A percentile compares a stretch with the other conserved stretches of the same genome.
Conservation (phyloP, 179 eudicot genomes). For the Spinacia oleracea region DNA sequence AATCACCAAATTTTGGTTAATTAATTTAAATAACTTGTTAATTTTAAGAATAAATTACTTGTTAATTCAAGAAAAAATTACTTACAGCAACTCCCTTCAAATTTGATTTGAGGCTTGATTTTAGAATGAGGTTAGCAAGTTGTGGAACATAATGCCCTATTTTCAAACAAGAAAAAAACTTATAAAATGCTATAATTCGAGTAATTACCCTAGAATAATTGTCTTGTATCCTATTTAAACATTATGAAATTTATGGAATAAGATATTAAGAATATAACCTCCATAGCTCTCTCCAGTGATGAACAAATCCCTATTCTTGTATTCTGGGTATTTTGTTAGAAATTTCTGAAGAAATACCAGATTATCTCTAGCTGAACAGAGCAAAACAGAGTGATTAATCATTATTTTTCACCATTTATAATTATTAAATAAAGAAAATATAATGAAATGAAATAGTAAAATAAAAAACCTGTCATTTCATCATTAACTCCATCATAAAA, state of each 20-base stretch:
- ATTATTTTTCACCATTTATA: not conserved
- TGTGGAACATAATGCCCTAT: slow-evolving; percentile 55
- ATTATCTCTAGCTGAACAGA: slow-evolving; percentile 38
- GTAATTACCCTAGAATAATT: too few species aligned
- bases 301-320: slow-evolving; percentile 37
- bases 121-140: slow-evolving; percentile 37
- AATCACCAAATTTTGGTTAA: not conserved
- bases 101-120: slow-evolving; percentile 34
- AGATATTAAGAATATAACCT: slow-evolving; percentile 31
- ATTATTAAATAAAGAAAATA: not conserved
- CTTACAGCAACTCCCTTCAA: slow-evolving; percentile 51
- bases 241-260: not conserved
- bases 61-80: not conserved
- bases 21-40: not conserved
- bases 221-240: not conserved
- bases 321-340: slow-evolving; percentile 40
- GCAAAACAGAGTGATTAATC: not conserved
- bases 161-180: not conserved
- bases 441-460: not conserved
- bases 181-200: not conserved
- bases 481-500: slow-evolving; percentile 48
- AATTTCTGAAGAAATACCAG: slow-evolving; percentile 40
- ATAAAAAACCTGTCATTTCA: slow-evolving; percentile 50
- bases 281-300: slow-evolving; percentile 51
- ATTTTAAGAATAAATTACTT: not conserved